These are phyloP conservation scores for Acanthamoeba rhysodes DNA, from an alignment of 208 protist genomes.

Conservation along the genomic window DNA sequence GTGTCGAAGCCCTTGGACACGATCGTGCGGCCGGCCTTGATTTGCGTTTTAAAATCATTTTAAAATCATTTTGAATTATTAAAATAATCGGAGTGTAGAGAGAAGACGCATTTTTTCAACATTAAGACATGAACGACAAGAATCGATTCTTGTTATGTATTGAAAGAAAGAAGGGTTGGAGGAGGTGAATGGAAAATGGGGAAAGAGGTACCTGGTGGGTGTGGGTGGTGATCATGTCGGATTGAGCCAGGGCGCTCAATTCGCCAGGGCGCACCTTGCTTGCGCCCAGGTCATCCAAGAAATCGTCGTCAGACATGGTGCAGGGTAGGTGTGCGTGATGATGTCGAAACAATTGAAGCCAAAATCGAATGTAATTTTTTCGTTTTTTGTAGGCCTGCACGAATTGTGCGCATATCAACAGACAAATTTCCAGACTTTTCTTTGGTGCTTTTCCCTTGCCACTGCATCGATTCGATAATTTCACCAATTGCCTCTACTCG, in stretches of 20 bases:
- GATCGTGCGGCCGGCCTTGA: neutral
- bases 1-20: constrained; percentile 69
- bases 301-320: constrained; percentile 18
- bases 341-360: neutral
- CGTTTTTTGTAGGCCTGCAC: neutral
- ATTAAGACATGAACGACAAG: neutral
- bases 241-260: neutral
- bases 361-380: neutral
- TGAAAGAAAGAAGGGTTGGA: neutral
- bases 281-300: neutral
- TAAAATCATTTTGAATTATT: neutral
- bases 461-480: too few relatives aligned
- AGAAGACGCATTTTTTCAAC: neutral
- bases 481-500: too few relatives aligned
- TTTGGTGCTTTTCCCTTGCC: neutral
- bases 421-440: neutral
- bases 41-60: too few relatives aligned
- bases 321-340: neutral
- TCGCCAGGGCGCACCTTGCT: neutral
- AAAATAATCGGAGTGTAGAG: neutral
- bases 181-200: neutral
- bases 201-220: neutral
- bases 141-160: neutral
- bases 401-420: neutral
- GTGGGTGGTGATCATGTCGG: constrained; percentile 59